These are phyloP conservation scores for Globisporangium barbulae DNA, from an alignment of 352 stramenopile genomes.

Conservation along the genomic window DNA sequence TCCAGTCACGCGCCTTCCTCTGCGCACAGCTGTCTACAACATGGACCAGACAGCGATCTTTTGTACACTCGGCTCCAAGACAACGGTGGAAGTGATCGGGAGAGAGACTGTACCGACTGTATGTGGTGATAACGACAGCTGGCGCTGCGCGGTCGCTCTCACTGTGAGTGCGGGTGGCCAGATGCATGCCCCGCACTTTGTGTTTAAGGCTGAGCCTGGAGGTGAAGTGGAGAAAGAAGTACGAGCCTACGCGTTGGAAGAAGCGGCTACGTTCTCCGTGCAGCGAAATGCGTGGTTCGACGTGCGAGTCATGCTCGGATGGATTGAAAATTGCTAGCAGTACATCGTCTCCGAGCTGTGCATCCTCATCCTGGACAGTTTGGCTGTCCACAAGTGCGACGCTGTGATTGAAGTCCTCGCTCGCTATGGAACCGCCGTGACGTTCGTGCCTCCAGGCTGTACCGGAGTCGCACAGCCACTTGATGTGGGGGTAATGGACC, in stretches of 20 bases:
- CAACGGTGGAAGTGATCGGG: background rate
- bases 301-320: background rate
- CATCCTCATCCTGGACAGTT: background rate
- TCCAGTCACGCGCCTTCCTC: background rate
- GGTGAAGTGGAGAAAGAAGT: background rate
- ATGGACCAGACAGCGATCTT: background rate
- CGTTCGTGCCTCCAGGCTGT: background rate
- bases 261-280: background rate
- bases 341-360: background rate
- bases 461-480: background rate
- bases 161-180: background rate
- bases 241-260: background rate
- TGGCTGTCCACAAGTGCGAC: background rate
- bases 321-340: background rate
- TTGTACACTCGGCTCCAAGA: background rate
- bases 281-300: background rate
- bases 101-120: background rate
- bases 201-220: background rate
- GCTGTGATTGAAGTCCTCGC: background rate
- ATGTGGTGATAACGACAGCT: background rate
- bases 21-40: background rate
- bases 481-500: background rate
- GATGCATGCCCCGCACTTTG: background rate
- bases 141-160: background rate
- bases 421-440: background rate